phyloP scores from a whole-genome alignment of 2,329 filamentous ascomycete genomes.

The Diplocarpon mali region DNA sequence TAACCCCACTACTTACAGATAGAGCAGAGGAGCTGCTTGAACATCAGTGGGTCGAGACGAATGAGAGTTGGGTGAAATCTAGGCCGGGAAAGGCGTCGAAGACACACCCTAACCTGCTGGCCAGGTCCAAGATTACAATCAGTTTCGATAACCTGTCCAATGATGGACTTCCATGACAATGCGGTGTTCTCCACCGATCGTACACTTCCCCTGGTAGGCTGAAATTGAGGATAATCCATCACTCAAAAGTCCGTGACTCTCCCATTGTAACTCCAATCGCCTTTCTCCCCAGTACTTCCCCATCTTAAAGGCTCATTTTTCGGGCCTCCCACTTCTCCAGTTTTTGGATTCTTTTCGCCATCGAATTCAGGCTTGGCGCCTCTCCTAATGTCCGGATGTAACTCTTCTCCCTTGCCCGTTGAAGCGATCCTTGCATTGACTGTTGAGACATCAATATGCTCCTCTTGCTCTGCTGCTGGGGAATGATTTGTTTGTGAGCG shows the following conservation, averaged over 20 bases:
- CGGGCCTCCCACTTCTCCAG: constrained; percentile 88
- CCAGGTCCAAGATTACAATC: too few species aligned
- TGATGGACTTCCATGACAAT: too few species aligned
- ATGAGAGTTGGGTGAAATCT: too few species aligned
- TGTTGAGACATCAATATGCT: constrained; percentile 20
- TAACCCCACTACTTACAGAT: too few species aligned
- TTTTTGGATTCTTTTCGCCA: constrained; percentile 84
- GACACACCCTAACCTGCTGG: too few species aligned
- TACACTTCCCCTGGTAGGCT: too few species aligned
- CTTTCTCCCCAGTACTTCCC: constrained; percentile 54
- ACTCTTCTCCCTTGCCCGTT: constrained; percentile 48
- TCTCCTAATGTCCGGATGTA: constrained; percentile 60
- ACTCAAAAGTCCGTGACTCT: constrained; percentile 77
- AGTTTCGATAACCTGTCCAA: too few species aligned
- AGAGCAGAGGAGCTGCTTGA: too few species aligned
- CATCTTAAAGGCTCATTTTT: constrained; percentile 94
- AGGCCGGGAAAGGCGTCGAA: too few species aligned
- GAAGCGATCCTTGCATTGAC: constrained; percentile 36
- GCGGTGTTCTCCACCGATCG: too few species aligned
- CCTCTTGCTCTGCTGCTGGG: constrained; percentile 24
- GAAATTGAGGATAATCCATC: background rate
- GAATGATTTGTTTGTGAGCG: constrained; percentile 39
- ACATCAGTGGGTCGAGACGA: too few species aligned
- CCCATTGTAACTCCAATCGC: constrained; percentile 87
- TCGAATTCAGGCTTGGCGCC: constrained; percentile 87